phyloP scores from a whole-genome alignment of 768 basidiomycete genomes.

The Mycena floridula region DNA sequence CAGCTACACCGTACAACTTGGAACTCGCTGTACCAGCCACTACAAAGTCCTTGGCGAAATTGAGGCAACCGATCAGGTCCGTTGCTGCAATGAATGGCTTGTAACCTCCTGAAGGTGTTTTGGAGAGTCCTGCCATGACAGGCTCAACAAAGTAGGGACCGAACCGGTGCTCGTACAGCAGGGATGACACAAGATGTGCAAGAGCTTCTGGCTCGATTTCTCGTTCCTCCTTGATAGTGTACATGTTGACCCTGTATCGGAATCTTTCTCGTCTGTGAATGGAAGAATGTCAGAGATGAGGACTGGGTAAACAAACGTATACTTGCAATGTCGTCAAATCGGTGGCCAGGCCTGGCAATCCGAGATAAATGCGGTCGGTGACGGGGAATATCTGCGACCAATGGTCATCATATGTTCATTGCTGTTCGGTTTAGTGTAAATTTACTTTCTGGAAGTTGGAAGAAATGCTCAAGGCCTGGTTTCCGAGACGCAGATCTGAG shows the following conservation, averaged over 20 bases:
- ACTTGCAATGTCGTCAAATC: conserved; percentile 89
- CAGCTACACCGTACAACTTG: conserved; percentile 95
- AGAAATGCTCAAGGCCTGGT: conserved; percentile 79
- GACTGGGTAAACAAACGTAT: background rate
- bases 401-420: too few relatives aligned
- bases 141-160: conserved; percentile 97
- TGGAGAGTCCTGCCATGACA: conserved; percentile 87
- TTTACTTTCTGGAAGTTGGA: conserved; percentile 91
- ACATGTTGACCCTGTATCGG: conserved; percentile 96
- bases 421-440: too few relatives aligned
- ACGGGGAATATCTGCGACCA: conserved; percentile 88
- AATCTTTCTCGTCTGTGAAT: conserved; percentile 74
- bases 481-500: conserved; percentile 87
- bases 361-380: conserved; percentile 87
- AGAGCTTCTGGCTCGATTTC: conserved; percentile 96
- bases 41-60: conserved; percentile 95
- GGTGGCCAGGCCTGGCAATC: conserved; percentile 87
- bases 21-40: conserved; percentile 89
- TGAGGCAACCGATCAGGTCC: conserved; percentile 90
- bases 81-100: conserved; percentile 95
- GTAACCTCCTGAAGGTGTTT: conserved; percentile 59
- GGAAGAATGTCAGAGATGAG: conserved; percentile 2
- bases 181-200: conserved; percentile 90
- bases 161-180: conserved; percentile 93
- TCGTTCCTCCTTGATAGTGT: conserved; percentile 98